Conservation (phyloP, 2,329 filamentous ascomycete species). For the Aspergillus puulaauensis region DNA sequence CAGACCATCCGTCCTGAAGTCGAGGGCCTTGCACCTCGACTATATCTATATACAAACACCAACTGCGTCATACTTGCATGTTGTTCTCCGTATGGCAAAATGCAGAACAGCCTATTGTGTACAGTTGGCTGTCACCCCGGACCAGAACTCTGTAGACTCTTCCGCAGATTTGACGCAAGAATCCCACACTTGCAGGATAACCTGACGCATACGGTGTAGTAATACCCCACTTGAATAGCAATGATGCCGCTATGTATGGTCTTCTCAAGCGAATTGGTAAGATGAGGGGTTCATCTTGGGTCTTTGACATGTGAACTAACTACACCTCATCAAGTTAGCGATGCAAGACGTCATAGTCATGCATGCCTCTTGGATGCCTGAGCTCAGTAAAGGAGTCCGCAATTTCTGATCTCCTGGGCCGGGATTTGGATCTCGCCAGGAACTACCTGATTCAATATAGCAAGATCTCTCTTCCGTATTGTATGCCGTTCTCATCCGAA, state of each 20-base stretch:
- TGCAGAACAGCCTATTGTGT: constrained; percentile 16
- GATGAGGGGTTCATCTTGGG: background rate
- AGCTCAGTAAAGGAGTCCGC: too few species aligned
- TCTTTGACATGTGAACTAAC: constrained; percentile 1
- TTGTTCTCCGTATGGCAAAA: constrained; percentile 5
- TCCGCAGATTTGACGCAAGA: background rate
- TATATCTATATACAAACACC: too few species aligned
- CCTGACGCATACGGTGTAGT: background rate
- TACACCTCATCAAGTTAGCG: background rate
- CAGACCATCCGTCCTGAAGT: constrained; percentile 7
- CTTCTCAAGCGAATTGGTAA: background rate
- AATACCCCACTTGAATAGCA: background rate
- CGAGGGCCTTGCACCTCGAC: constrained; percentile 9
- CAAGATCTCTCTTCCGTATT: background rate
- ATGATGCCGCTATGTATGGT: background rate
- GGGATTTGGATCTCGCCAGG: background rate
- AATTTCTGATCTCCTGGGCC: background rate
- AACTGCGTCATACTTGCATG: constrained; percentile 8
- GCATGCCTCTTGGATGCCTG: background rate
- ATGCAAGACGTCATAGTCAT: background rate
- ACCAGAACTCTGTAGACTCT: background rate
- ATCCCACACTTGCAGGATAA: background rate
- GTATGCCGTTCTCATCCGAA: constrained; percentile 8
- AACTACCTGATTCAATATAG: background rate
- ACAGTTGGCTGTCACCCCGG: background rate